Evolutionary conservation across 2,329 filamentous ascomycete genomes (phyloP).

Genomic region (Apiospora pterosperma): DNA sequence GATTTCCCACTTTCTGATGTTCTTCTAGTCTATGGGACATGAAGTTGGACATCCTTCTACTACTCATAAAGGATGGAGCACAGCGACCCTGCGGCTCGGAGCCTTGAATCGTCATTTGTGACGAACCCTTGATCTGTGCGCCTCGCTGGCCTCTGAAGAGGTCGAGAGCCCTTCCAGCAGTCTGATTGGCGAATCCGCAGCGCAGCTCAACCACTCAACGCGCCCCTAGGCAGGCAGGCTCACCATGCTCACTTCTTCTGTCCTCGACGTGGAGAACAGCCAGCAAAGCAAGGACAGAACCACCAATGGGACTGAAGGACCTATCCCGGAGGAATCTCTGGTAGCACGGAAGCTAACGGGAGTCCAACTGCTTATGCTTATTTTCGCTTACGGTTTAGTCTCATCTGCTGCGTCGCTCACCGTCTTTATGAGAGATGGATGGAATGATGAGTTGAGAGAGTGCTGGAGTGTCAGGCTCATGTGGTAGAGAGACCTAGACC

Average conservation of each 20-base stretch:
- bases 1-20: neutral
- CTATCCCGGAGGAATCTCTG: neutral
- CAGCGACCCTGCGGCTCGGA: conserved; percentile 20
- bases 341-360: neutral
- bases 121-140: conserved; percentile 34
- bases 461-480: neutral
- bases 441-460: neutral
- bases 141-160: conserved; percentile 20
- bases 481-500: neutral
- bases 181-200: conserved; percentile 29
- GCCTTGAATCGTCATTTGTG: conserved; percentile 19
- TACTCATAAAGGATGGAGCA: neutral
- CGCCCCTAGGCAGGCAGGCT: conserved; percentile 10
- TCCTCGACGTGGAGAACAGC: neutral
- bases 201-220: conserved; percentile 24
- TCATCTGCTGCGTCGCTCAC: neutral
- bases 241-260: neutral
- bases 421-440: neutral
- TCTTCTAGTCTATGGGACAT: neutral
- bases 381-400: neutral
- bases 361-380: neutral
- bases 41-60: neutral
- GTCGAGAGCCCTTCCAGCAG: conserved; percentile 17
- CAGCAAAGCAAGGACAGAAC: neutral
- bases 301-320: neutral